A percentile compares a stretch with the other conserved stretches of the same genome.
Evolutionary conservation across 2,329 filamentous ascomycete species (phyloP).

Genomic region (Colletotrichum acutatum): DNA sequence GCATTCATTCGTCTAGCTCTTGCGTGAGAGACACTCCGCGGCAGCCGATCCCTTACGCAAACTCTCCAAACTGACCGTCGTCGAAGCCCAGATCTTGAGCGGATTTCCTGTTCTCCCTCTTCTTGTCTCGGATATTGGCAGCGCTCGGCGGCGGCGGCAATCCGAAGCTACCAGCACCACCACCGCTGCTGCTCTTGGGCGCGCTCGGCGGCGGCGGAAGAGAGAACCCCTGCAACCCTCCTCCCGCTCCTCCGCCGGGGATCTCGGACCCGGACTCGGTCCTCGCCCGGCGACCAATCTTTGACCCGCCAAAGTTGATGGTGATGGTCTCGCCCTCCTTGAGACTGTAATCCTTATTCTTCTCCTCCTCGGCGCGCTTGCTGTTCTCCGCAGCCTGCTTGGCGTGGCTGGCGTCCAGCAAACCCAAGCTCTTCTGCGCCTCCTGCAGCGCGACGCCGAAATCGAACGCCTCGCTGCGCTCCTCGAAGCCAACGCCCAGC

Average conservation of each 20-base stretch:
- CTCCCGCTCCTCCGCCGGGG: constrained; percentile 32
- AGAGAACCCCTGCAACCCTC: constrained; percentile 70
- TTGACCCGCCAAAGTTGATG: constrained; percentile 74
- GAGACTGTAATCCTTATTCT: constrained; percentile 82
- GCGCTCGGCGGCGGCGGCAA: constrained; percentile 74
- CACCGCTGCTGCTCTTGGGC: constrained; percentile 41
- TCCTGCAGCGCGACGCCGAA: constrained; percentile 85
- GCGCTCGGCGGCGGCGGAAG: constrained; percentile 76
- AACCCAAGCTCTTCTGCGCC: constrained; percentile 75
- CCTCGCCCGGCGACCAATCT: constrained; percentile 56
- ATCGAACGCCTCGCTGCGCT: constrained; percentile 86
- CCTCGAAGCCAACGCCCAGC: constrained; percentile 88
- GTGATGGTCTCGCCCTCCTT: constrained; percentile 93
- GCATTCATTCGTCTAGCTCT: too few species aligned
- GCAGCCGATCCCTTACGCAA: constrained; percentile 57
- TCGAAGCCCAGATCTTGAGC: constrained; percentile 81
- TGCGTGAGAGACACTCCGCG: too few species aligned
- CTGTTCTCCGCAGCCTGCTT: constrained; percentile 49
- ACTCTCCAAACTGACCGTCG: constrained; percentile 90
- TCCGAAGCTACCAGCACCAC: constrained; percentile 44
- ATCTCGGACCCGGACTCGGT: constrained; percentile 44
- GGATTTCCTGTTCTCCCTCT: constrained; percentile 64
- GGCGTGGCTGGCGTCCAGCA: constrained; percentile 57
- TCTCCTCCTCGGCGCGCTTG: constrained; percentile 53
- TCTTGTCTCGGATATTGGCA: constrained; percentile 69